Conservation (phyloP, 139 green algal species). For the Volvox africanus region DNA sequence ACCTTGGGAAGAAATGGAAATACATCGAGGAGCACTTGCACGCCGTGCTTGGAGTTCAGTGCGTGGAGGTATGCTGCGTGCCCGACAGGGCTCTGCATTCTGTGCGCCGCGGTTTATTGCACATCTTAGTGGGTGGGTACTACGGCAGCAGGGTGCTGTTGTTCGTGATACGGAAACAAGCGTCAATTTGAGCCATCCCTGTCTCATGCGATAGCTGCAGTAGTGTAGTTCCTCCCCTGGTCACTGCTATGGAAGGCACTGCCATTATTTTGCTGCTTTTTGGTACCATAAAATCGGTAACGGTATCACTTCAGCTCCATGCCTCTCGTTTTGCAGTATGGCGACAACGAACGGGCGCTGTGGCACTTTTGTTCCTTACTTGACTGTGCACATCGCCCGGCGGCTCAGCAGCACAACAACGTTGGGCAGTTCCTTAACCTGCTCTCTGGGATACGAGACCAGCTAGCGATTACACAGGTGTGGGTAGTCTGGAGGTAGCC, state of each 20-base stretch:
- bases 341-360: slow-evolving; percentile 59
- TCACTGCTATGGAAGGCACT: no score
- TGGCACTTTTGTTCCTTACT: slow-evolving; percentile 81
- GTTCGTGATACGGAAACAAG: no score
- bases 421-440: slow-evolving; percentile 80
- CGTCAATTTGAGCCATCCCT: no score
- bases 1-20: slow-evolving; percentile 76
- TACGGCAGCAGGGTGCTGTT: no score
- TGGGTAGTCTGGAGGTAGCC: background rate
- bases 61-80: slow-evolving; percentile 47
- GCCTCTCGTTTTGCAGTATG: slow-evolving; percentile 13
- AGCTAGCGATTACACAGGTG: slow-evolving; percentile 25
- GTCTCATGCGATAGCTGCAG: no score
- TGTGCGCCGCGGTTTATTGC: no score
- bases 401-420: slow-evolving; percentile 78
- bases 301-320: no score
- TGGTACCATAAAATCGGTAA: no score
- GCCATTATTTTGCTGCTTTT: no score
- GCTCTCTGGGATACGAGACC: slow-evolving; percentile 42
- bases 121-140: no score
- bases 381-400: slow-evolving; percentile 59
- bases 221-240: no score
- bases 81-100: no score
- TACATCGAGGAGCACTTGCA: slow-evolving; percentile 93
- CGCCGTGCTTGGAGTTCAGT: slow-evolving; percentile 83